Conservation (phyloP, 176 grass and related monocot genomes). For the Aegilops speltoides region DNA sequence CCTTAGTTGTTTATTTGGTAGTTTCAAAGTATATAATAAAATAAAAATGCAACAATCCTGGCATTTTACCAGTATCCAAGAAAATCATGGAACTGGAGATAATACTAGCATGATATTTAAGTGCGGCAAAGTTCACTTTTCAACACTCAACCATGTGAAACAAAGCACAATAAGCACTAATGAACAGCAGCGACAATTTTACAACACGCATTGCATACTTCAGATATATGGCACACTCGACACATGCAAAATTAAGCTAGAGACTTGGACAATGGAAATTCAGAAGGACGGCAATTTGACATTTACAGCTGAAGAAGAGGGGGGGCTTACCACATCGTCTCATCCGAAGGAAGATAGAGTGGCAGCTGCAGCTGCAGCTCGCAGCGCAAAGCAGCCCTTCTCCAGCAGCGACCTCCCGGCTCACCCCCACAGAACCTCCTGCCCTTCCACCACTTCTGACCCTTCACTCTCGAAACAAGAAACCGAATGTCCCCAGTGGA, state of each 20-base stretch:
- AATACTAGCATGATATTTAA: neutral
- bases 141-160: neutral
- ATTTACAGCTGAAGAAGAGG: neutral
- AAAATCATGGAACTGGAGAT: neutral
- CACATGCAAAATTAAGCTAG: neutral
- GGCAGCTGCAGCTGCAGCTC: slow-evolving; percentile 69
- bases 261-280: neutral
- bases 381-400: slow-evolving; percentile 76
- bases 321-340: slow-evolving; percentile 46
- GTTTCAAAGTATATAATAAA: neutral
- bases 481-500: slow-evolving; percentile 51
- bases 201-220: neutral
- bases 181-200: neutral
- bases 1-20: neutral
- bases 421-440: slow-evolving; percentile 66
- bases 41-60: neutral
- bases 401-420: slow-evolving; percentile 65
- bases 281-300: neutral
- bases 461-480: slow-evolving; percentile 38
- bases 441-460: slow-evolving; percentile 30
- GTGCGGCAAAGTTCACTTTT: too few species aligned
- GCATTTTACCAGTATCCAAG: neutral
- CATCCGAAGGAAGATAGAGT: slow-evolving; percentile 51
- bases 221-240: neutral
- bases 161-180: neutral